Evolutionary conservation across 805 yeast genomes (phyloP), one percentile per base, ranked within the genome.

Genomic region (Sungouiozyma ichnusensis): DNA sequence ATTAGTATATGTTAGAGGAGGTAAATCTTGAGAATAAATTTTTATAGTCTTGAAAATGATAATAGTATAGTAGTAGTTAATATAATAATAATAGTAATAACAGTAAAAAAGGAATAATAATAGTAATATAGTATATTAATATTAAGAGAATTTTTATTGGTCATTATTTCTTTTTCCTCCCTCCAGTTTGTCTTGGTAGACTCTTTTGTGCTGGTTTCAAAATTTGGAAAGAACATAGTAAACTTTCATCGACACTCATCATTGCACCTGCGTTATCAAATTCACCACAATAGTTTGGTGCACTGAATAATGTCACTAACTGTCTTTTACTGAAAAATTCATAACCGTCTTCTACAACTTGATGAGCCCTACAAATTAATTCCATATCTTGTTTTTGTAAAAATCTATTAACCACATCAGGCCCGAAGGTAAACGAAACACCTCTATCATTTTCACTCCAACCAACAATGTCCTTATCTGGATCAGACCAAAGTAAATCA

Each of bases 371-470:
- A 70, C 97, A 92, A 57, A 90, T 88, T 59, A 90, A 77, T 66
- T 92, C 97, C 92, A 90, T 85, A 63, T 90, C 97, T 66, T 90
- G 97, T 60, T 87, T 88, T 64, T 90, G 97, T 63, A 92, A 70
- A 64, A 90, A 90, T 66, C 97, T 75, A 52, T 95, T 84, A 42
- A 90, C 97, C 41, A 90, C 97, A 64, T 90, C 98, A 8, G 97
- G 97, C n/a, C 97, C 97, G 68, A 92, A 90, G n/a, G 97, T 90
- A 66, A 88, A 90, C 19, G 97, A 87, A 48, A 90, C 97, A 62
- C 97, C 97, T 68, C 98, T 84, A 69, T 92, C 98, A 65, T 92
- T 90, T 69, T 92, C 98, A 55, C 94, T 82, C 98, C 98, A 90
- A 16, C 97, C 98, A 29, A 92, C 86, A 54, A 90, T 88, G 66